Conservation (phyloP, 2,329 filamentous ascomycete species). For the Seiridium cupressi region DNA sequence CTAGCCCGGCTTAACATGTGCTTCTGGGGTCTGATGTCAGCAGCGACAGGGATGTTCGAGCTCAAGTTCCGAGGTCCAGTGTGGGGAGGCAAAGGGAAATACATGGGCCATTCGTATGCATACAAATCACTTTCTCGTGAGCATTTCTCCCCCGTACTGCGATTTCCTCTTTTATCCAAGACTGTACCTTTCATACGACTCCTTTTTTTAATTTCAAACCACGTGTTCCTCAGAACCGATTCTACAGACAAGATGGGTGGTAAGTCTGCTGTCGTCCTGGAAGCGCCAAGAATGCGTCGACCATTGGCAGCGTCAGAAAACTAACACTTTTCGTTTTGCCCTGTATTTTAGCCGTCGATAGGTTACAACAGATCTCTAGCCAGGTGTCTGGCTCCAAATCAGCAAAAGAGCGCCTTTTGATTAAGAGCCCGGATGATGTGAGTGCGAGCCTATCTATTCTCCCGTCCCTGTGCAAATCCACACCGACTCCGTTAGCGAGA, state of each 20-base stretch:
- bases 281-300: not conserved
- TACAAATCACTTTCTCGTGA: not conserved
- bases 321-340: not conserved
- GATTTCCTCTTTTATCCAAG: not conserved
- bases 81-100: not conserved
- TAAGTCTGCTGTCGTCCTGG: conserved; percentile 9
- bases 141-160: not conserved
- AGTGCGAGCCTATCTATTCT: conserved; percentile 15
- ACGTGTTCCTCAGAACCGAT: not conserved
- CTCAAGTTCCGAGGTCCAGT: conserved; percentile 8
- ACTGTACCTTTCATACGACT: not conserved
- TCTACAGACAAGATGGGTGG: conserved; percentile 17
- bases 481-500: conserved; percentile 17
- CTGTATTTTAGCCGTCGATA: conserved; percentile 46
- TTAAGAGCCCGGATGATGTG: conserved; percentile 69
- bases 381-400: conserved; percentile 52
- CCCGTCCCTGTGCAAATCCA: not conserved
- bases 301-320: not conserved
- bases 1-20: conserved; percentile 1
- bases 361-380: conserved; percentile 59
- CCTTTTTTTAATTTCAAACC: not conserved
- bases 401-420: conserved; percentile 54
- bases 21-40: conserved; percentile 5
- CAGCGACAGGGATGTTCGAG: conserved; percentile 2
- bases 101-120: not conserved